Evolutionary conservation across 345 rosid genomes (phyloP).

Genomic region (Leavenworthia alabamica): DNA sequence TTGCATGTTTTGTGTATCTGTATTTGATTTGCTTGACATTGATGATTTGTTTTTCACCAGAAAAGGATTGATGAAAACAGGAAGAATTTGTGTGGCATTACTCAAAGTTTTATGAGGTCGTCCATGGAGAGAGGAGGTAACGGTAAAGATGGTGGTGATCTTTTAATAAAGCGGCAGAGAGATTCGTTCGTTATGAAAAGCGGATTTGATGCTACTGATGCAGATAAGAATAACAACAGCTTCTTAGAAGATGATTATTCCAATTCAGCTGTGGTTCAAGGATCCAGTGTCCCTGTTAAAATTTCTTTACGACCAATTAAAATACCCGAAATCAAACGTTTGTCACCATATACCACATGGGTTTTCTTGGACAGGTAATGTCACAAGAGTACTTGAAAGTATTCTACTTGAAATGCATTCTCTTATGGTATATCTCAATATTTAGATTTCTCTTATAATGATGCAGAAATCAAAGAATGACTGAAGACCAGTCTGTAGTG

Average conservation of each 20-base stretch:
- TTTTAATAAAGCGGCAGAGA: slow-evolving; percentile 69
- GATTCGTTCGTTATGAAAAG: slow-evolving; percentile 59
- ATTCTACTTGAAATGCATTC: background rate
- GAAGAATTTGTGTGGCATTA: slow-evolving; percentile 49
- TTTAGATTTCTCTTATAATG: background rate
- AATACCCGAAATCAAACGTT: no score
- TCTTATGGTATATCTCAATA: background rate
- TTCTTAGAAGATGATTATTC: slow-evolving; percentile 53
- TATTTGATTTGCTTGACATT: background rate
- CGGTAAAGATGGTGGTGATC: slow-evolving; percentile 41
- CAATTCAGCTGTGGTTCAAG: slow-evolving; percentile 57
- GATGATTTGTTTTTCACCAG: slow-evolving; percentile 34
- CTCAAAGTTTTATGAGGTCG: slow-evolving; percentile 41
- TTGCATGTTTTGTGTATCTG: slow-evolving; percentile 1
- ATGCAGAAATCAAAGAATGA: slow-evolving; percentile 22
- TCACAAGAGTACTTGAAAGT: no score
- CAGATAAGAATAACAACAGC: slow-evolving; percentile 45
- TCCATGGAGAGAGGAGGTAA: slow-evolving; percentile 53
- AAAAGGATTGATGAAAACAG: slow-evolving; percentile 73
- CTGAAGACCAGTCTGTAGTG: no score
- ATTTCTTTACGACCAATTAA: slow-evolving; percentile 34
- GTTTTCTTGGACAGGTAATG: no score
- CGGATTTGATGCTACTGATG: slow-evolving; percentile 47
- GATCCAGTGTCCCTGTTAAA: slow-evolving; percentile 70
- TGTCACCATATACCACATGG: no score